Base-by-base conservation (phyloP, 2,329 filamentous ascomycete genomes). In the Verticillium nubilum region DNA sequence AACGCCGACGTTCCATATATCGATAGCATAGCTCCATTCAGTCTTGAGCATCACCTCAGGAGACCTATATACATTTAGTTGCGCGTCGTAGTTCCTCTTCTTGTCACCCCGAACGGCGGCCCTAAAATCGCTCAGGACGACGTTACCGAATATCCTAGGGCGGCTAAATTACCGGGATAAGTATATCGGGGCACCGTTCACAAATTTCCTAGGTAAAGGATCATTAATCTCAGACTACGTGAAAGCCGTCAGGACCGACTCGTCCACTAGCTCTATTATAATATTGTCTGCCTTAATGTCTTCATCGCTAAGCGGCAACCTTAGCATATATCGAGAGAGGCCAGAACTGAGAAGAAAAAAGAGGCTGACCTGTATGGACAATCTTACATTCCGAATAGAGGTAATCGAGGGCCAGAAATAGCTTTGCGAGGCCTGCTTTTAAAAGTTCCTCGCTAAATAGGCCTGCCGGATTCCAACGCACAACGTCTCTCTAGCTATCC, bases 41-140 rank as follows among this genome's bases (percentile, higher is more conserved):
- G 64, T 69, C 64, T 72, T 64, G 0, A 84, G 60, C 6, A 83
- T 80, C 6, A 83, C 78, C 61, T 84, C 76, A 0, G 75, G 76
- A 1, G 74, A 68, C 47, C 77, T 64, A 63, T 79, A 79, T 10
- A 74, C 61, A 15, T 72, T 62, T 0, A 77, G 77, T 59, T 78
- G 76, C 1, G 76, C 64, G 42, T 75, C 69, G 6, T 73, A 67
- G 4, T 47, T 52, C 57, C 78, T 75, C n/a, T 74, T 59, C 37
- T 57, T 13, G 12, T 71, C 71, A 5, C 76, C 75, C 27, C 50
- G 23, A 7, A 79, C 67, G 9, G 78, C 79, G 0, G 78, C 77
- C 13, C 80, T 79, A 62, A 83, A 79, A 62, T 84, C 80, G 60
- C 80, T 80, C 5, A 82, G 68, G 1, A 80, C 69, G 0, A 74